Conservation (phyloP, 352 stramenopile species). For the Phytophthora cryptogea region DNA sequence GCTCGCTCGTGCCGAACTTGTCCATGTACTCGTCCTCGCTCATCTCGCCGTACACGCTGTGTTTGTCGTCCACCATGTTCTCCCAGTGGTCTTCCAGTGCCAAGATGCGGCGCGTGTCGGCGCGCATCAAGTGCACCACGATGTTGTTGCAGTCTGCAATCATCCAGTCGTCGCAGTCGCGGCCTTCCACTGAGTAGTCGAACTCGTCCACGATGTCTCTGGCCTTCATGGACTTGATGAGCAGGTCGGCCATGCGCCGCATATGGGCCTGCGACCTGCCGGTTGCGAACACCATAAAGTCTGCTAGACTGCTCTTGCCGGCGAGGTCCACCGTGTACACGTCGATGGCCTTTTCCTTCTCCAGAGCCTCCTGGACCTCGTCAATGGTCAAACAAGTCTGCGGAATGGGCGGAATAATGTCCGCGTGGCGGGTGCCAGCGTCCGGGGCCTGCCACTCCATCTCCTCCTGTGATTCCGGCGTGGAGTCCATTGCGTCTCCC, state of each 20-base stretch:
- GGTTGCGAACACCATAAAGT: slow-evolving; percentile 92
- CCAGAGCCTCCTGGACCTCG: slow-evolving; percentile 66
- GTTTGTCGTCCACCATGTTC: slow-evolving; percentile 85
- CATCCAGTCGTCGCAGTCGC: slow-evolving; percentile 93
- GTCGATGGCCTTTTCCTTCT: slow-evolving; percentile 77
- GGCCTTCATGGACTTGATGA: slow-evolving; percentile 86
- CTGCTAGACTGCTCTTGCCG: slow-evolving; percentile 80
- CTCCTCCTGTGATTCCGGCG: slow-evolving; percentile 5
- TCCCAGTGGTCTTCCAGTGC: slow-evolving; percentile 83
- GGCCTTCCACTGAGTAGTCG: slow-evolving; percentile 83
- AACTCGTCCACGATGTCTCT: slow-evolving; percentile 72
- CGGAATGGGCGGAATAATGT: slow-evolving; percentile 68
- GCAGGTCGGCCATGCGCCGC: slow-evolving; percentile 86
- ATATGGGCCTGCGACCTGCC: slow-evolving; percentile 84
- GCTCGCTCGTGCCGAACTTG: slow-evolving; percentile 83
- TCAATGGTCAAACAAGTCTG: slow-evolving; percentile 79
- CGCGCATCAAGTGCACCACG: slow-evolving; percentile 88
- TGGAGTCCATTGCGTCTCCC: slow-evolving; percentile 11
- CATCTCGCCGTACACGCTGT: slow-evolving; percentile 80
- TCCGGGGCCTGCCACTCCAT: slow-evolving; percentile 73
- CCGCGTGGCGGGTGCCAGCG: slow-evolving; percentile 68
- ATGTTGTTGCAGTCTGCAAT: slow-evolving; percentile 92
- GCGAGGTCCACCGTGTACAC: slow-evolving; percentile 76
- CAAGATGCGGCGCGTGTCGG: slow-evolving; percentile 75
- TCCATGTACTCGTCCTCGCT: slow-evolving; percentile 89